Conservation (phyloP, 202 grass and related monocot species). For the Schoenoplectus tabernaemontani region DNA sequence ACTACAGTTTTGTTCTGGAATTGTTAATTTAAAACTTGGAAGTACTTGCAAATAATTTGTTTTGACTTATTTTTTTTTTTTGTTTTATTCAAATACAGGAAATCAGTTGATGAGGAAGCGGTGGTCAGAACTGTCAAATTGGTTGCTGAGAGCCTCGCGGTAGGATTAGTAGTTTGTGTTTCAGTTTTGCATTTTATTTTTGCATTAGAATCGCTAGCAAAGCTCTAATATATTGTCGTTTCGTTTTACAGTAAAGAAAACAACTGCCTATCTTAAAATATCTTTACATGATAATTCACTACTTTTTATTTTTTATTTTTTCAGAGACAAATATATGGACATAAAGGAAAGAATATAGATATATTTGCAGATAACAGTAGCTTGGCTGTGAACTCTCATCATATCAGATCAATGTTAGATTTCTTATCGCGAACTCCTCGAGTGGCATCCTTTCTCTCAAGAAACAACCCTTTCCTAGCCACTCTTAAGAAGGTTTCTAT, state of each 20-base stretch:
- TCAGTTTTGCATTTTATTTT: slow-evolving; percentile 4
- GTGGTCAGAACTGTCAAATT: slow-evolving; percentile 68
- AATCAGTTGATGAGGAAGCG: slow-evolving; percentile 54
- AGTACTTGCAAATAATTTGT: neutral
- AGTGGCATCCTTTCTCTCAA: slow-evolving; percentile 88
- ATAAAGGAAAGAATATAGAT: slow-evolving; percentile 73
- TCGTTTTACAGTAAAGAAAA: neutral
- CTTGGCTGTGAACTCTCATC: slow-evolving; percentile 69
- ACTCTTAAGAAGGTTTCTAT: slow-evolving; percentile 57
- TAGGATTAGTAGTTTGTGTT: slow-evolving; percentile 41
- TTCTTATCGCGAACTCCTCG: slow-evolving; percentile 80
- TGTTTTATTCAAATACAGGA: slow-evolving; percentile 38
- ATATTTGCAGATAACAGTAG: slow-evolving; percentile 85
- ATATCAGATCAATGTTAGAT: slow-evolving; percentile 70
- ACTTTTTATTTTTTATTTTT: slow-evolving; percentile 36
- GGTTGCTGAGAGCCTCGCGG: slow-evolving; percentile 83
- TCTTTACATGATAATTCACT: neutral
- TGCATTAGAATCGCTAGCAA: neutral
- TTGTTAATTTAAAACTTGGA: neutral
- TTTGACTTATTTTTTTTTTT: slow-evolving; percentile 11
- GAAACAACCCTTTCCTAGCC: slow-evolving; percentile 72
- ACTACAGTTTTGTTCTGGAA: neutral
- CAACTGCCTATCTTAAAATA: neutral
- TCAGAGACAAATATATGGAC: slow-evolving; percentile 87
- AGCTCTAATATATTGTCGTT: neutral